Percentiles rank a stretch among this genome's conserved stretches.
Conservation (phyloP, 2,329 filamentous ascomycete species). For the Coniochaeta sp. region DNA sequence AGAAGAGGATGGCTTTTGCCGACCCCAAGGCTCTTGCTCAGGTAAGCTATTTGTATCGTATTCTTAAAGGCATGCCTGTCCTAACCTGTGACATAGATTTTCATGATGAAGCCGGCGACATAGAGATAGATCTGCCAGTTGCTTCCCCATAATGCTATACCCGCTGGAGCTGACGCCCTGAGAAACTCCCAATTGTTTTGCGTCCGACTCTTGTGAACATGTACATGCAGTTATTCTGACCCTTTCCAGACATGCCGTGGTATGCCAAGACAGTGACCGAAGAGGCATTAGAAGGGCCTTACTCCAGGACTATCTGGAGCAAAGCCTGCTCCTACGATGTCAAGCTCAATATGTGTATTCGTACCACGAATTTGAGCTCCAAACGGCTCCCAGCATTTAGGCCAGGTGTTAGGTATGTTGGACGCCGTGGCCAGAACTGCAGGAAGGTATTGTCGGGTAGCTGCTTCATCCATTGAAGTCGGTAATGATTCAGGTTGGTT, state of each 20-base stretch:
- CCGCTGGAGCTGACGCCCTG: not conserved
- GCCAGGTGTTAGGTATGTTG: not conserved
- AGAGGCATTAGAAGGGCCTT: too few species aligned
- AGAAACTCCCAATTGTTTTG: not conserved
- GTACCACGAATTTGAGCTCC: not conserved
- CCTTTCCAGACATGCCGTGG: too few species aligned
- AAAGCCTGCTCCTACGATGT: too few species aligned
- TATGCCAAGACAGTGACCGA: too few species aligned
- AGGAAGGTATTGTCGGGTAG: not conserved
- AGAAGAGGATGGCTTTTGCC: conserved; percentile 77
- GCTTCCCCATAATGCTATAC: not conserved
- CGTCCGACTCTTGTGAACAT: not conserved
- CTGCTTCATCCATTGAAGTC: not conserved
- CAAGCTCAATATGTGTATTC: too few species aligned
- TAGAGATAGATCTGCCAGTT: conserved; percentile 7
- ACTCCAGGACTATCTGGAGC: too few species aligned
- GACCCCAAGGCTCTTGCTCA: conserved; percentile 81
- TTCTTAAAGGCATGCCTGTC: not conserved
- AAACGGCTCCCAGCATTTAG: not conserved
- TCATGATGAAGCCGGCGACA: conserved; percentile 52
- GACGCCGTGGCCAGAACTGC: not conserved
- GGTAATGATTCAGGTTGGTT: not conserved
- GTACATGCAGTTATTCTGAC: not conserved
- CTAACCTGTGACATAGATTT: conserved; percentile 42
- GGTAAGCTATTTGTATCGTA: conserved; percentile 39